Evolutionary conservation across 352 stramenopile genomes (phyloP).

Genomic region (Aphanomyces cochlioides): DNA sequence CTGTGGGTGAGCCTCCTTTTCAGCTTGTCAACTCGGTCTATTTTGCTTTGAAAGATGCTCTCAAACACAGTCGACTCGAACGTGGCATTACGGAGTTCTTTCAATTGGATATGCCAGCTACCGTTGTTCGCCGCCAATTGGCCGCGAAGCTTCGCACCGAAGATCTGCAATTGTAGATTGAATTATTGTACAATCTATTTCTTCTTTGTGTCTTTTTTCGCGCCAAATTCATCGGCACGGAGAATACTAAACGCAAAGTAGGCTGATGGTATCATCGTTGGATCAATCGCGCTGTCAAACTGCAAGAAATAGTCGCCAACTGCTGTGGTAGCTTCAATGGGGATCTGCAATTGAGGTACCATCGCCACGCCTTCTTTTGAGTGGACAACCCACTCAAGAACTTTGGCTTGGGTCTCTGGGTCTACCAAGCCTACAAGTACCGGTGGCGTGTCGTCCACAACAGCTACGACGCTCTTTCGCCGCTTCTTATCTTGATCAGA

Average conservation of each 20-base stretch:
- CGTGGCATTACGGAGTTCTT: conserved; percentile 38
- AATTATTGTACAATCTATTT: conserved; percentile 15
- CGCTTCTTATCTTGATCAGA: conserved; percentile 10
- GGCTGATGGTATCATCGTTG: conserved; percentile 11
- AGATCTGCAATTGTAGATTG: conserved; percentile 31
- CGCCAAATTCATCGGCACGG: conserved; percentile 12
- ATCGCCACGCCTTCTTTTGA: not conserved
- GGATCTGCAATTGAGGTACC: conserved; percentile 5
- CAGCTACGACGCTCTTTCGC: conserved; percentile 5
- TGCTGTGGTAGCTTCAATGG: not conserved
- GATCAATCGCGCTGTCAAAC: conserved; percentile 20
- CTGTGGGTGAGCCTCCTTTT: conserved; percentile 47
- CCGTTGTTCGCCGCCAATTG: conserved; percentile 39
- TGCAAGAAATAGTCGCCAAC: conserved; percentile 23
- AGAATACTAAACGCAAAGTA: conserved; percentile 19
- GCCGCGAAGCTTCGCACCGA: conserved; percentile 34
- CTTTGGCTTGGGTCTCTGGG: conserved; percentile 11
- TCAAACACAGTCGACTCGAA: conserved; percentile 40
- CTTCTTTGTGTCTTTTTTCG: conserved; percentile 11
- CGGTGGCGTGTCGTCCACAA: not conserved
- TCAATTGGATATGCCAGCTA: conserved; percentile 45
- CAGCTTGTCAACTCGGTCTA: conserved; percentile 41
- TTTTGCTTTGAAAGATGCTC: conserved; percentile 43
- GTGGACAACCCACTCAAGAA: not conserved
- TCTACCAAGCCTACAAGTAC: not conserved